Evolutionary conservation across 257 asterid genomes (phyloP).

Genomic region (Solanum neorickii): DNA sequence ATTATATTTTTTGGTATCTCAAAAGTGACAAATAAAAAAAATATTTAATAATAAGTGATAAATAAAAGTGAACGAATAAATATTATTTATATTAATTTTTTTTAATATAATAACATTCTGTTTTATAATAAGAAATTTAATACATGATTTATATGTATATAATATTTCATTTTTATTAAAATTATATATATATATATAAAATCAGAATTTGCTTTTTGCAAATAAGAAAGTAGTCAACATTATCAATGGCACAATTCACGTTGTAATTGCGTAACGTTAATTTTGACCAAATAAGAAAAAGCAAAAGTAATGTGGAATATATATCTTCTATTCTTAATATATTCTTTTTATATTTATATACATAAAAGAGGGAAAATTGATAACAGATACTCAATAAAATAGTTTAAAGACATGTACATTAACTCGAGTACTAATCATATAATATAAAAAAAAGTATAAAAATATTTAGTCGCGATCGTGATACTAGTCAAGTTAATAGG

Average conservation of each 20-base stretch:
- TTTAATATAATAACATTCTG: too few species aligned
- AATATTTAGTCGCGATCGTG: neutral
- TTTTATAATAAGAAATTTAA: too few species aligned
- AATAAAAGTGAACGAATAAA: too few species aligned
- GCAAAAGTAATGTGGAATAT: neutral
- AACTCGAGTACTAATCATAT: neutral
- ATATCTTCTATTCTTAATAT: neutral
- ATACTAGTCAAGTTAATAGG: accelerated
- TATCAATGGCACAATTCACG: neutral
- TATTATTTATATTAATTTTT: too few species aligned
- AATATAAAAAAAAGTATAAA: neutral
- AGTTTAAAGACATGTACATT: neutral
- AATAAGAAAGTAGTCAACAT: neutral
- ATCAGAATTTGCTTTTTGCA: neutral
- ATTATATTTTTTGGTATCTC: too few species aligned
- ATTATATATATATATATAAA: too few species aligned
- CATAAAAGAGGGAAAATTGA: neutral
- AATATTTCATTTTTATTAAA: too few species aligned
- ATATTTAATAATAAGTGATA: too few species aligned
- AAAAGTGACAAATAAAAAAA: too few species aligned
- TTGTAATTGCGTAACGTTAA: neutral
- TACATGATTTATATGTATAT: too few species aligned
- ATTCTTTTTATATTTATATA: too few species aligned
- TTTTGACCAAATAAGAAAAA: neutral
- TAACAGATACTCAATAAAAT: neutral